A percentile compares a stretch with the other conserved stretches of the same genome.
Conservation (phyloP, 345 rosid species). For the Arabis alpina region DNA sequence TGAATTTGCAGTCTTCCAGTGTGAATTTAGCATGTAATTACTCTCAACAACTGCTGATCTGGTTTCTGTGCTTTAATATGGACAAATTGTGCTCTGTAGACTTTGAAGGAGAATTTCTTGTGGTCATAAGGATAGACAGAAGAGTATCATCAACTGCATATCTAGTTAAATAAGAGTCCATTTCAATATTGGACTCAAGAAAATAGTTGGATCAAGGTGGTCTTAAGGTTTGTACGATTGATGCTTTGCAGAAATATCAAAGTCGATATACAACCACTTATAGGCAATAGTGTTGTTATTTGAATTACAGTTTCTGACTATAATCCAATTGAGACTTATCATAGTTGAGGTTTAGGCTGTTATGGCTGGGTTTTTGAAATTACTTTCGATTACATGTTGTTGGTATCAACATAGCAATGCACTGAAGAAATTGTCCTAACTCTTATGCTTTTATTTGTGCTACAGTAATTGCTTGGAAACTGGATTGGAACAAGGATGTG, state of each 20-base stretch:
- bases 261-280: conserved; percentile 4
- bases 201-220: conserved; percentile 3
- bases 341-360: background rate
- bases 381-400: background rate
- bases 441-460: conserved; percentile 12
- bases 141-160: conserved; percentile 7
- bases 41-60: conserved; percentile 5
- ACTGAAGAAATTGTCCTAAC: conserved; percentile 6
- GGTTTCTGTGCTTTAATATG: background rate
- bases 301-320: background rate
- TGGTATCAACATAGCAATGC: conserved; percentile 13
- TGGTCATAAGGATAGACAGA: background rate
- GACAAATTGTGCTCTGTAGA: background rate
- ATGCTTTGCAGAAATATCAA: background rate
- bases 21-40: background rate
- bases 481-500: conserved; percentile 30
- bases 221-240: conserved; percentile 16
- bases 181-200: conserved; percentile 3
- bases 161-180: conserved; percentile 18
- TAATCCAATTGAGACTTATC: conserved; percentile 15
- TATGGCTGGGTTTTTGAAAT: background rate
- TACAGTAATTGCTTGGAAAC: conserved; percentile 37
- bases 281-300: conserved; percentile 8
- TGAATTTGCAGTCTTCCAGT: background rate
- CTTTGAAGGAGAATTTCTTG: conserved; percentile 7